phyloP scores from a whole-genome alignment of 345 rosid genomes.

The Gynandropsis gynandra region DNA sequence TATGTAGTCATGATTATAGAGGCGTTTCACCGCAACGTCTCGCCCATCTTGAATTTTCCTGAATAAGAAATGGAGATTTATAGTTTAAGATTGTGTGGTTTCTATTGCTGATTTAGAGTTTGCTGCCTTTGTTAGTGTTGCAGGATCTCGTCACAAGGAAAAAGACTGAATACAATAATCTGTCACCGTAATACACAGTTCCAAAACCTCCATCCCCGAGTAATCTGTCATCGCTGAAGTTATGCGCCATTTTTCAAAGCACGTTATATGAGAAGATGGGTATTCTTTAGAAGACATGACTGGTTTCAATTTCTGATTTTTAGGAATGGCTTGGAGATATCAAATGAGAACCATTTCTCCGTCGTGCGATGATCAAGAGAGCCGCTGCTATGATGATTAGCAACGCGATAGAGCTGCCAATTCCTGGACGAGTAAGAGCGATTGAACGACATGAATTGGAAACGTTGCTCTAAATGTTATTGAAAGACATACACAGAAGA shows the following conservation, averaged over 20 bases:
- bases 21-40: constrained; percentile 68
- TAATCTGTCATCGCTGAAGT: constrained; percentile 37
- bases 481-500: too few relatives aligned
- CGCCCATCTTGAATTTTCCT: constrained; percentile 60
- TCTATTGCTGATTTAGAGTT: too few relatives aligned
- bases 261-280: constrained; percentile 52
- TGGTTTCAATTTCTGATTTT: constrained; percentile 33
- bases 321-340: constrained; percentile 18
- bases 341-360: too few relatives aligned
- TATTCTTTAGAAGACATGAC: constrained; percentile 32
- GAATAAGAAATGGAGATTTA: neutral
- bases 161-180: too few relatives aligned
- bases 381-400: constrained; percentile 16
- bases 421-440: too few relatives aligned
- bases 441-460: too few relatives aligned
- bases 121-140: too few relatives aligned
- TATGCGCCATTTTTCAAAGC: constrained; percentile 51
- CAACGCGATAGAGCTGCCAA: constrained; percentile 29
- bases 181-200: constrained; percentile 57
- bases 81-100: too few relatives aligned
- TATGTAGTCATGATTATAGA: constrained; percentile 45
- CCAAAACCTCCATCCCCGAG: constrained; percentile 79
- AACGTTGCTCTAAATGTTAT: too few relatives aligned
- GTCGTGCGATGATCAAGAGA: constrained; percentile 16
- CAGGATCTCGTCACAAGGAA: too few relatives aligned